Evolutionary conservation across 371 early-diverging fungal species (phyloP), one percentile per base, ranked within the genome.

Genomic region (Syncephalastrum racemosum): DNA sequence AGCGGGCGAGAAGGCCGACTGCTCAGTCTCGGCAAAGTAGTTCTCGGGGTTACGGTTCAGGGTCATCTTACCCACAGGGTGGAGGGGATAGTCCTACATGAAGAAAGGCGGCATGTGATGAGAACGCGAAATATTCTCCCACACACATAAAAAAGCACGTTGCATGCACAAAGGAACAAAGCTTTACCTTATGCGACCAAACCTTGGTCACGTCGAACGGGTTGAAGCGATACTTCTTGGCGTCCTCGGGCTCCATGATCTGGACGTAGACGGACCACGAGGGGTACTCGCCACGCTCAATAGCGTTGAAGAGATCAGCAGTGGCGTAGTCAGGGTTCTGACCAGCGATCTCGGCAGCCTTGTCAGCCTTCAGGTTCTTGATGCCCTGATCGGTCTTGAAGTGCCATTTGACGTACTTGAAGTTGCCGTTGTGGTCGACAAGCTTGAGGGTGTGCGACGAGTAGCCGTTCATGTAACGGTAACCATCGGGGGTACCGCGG

Each of bases 141-240:
- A 39, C 25, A 18, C 36, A 31, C 36, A 31, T 8, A 31, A 31
- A 31, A 31, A 31, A 8, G 36, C 36, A 31, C 10, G 36, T 31
- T 24, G 19, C 4, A 56, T 31, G 19, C 15, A 57, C 19, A 39
- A 23, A 22, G 31, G 22, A 36, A 25, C 2, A 49, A 12, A 8
- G 18, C 43, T 51, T 39, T 70, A 71, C 72, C 64, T 79, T 77
- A 57, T 92, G 87, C 44, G 90, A 79, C 84, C 87, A 85, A 48
- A 91, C 78, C 81, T 93, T 94, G 64, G 94, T 94, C 58, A 88
- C 84, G 69, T 94, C 94, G 66, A 94, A 86, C 20, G 86, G 79
- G 58, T 93, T 87, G 75, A 81, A 92, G 42, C 82, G 82, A 64
- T 86, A 89, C 56, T 74, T 87, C 60, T 79, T 77, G 3, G 88